Conservation (phyloP, 1,284 basidiomycete genomes). For the Gymnopus androsaceus region DNA sequence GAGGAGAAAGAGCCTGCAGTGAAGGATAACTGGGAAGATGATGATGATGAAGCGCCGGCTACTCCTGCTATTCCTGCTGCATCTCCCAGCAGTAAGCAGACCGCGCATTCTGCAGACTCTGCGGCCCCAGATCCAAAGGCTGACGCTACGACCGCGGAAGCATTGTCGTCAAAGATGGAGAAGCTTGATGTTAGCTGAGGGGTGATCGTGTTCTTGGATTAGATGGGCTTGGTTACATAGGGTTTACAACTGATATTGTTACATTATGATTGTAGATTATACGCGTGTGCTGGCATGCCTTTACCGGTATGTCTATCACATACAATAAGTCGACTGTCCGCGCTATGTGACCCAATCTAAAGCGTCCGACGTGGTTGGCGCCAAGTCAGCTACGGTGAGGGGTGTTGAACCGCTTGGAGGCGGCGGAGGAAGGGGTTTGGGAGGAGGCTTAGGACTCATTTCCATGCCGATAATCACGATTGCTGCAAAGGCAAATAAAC, state of each 20-base stretch:
- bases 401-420: slow-evolving; percentile 23
- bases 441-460: slow-evolving; percentile 47
- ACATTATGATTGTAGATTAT: slow-evolving; percentile 15
- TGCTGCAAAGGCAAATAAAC: slow-evolving; percentile 64
- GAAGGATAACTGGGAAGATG: slow-evolving; percentile 78
- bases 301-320: slow-evolving; percentile 7
- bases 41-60: slow-evolving; percentile 49
- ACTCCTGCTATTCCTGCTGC: slow-evolving; percentile 24
- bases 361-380: slow-evolving; percentile 26
- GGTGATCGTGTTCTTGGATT: not conserved
- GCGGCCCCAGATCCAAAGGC: slow-evolving; percentile 8
- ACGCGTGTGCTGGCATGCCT: not conserved
- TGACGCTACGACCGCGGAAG: slow-evolving; percentile 27
- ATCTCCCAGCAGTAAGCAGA: not conserved
- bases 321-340: not conserved
- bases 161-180: slow-evolving; percentile 44
- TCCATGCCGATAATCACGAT: slow-evolving; percentile 72
- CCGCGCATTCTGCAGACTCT: not conserved
- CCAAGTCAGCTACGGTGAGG: slow-evolving; percentile 20
- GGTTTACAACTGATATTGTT: slow-evolving; percentile 1
- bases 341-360: slow-evolving; percentile 35
- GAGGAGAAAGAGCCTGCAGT: slow-evolving; percentile 56
- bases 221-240: no score
- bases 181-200: slow-evolving; percentile 31
- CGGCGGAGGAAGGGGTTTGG: slow-evolving; percentile 39